Evolutionary conservation across 2,329 filamentous ascomycete species (phyloP).

Genomic region (Calonectria pauciramosa): DNA sequence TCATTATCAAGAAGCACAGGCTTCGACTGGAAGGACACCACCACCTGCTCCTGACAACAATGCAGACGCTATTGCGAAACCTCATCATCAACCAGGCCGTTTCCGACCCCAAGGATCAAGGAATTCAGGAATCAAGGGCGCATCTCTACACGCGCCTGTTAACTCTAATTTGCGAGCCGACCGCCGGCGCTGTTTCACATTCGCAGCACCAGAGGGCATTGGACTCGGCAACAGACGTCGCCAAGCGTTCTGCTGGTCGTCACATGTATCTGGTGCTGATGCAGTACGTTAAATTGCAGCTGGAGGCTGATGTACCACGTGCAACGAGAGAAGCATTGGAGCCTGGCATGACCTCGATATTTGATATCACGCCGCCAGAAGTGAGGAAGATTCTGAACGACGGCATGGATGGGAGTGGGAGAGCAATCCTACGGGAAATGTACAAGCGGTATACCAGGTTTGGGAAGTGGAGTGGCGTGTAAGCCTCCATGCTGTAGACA

Average conservation of each 20-base stretch:
- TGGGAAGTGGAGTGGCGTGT: conserved; percentile 74
- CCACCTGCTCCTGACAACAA: conserved; percentile 67
- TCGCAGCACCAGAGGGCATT: conserved; percentile 60
- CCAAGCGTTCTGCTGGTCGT: conserved; percentile 72
- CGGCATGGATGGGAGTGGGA: conserved; percentile 69
- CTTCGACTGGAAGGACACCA: conserved; percentile 73
- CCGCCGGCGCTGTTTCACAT: conserved; percentile 67
- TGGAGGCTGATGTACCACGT: conserved; percentile 66
- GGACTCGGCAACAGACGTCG: conserved; percentile 72
- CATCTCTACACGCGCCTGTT: conserved; percentile 68
- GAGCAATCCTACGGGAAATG: conserved; percentile 71
- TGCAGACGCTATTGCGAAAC: conserved; percentile 69
- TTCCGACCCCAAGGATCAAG: conserved; percentile 34
- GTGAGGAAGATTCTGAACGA: conserved; percentile 71
- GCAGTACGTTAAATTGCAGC: conserved; percentile 72
- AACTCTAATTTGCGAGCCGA: conserved; percentile 72
- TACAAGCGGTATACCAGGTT: conserved; percentile 73
- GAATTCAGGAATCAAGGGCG: conserved; percentile 60
- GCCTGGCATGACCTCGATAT: conserved; percentile 69
- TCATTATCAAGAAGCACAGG: conserved; percentile 71
- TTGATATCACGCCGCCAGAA: conserved; percentile 70
- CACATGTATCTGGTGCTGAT: conserved; percentile 74
- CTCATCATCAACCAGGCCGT: conserved; percentile 58
- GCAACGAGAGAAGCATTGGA: conserved; percentile 68
- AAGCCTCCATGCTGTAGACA: conserved; percentile 38